Conservation (phyloP, 768 basidiomycete species). For the Lentinus tigrinus region DNA sequence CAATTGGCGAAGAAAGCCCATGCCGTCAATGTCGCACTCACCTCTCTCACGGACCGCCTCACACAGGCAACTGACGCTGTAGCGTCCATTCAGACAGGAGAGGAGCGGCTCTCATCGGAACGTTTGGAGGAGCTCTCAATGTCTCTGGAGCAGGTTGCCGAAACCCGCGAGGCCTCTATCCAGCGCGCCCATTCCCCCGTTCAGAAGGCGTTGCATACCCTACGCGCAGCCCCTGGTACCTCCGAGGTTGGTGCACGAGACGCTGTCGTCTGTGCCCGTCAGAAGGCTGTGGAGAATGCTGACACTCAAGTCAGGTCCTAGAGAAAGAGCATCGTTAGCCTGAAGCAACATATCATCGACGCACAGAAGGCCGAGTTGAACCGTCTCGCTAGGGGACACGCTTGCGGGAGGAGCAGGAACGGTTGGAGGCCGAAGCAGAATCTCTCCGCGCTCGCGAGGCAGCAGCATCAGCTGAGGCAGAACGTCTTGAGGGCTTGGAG, state of each 20-base stretch:
- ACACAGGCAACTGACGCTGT: constrained; percentile 35
- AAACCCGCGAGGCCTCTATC: constrained; percentile 37
- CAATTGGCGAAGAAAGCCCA: constrained; percentile 53
- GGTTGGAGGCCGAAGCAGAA: constrained; percentile 15
- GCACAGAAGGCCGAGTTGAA: constrained; percentile 42
- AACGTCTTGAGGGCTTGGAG: constrained; percentile 18
- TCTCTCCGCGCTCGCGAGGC: constrained; percentile 14
- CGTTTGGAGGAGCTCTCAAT: constrained; percentile 37
- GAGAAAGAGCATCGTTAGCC: constrained; percentile 35
- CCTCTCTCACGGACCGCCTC: constrained; percentile 38
- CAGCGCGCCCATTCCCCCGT: constrained; percentile 51
- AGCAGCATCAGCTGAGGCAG: constrained; percentile 12
- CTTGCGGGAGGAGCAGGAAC: constrained; percentile 23
- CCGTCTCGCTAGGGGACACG: constrained; percentile 28
- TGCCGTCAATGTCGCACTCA: constrained; percentile 45
- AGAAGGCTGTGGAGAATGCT: constrained; percentile 48
- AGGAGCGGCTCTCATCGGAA: constrained; percentile 28
- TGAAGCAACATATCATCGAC: constrained; percentile 38
- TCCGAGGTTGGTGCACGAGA: constrained; percentile 48
- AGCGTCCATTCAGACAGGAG: constrained; percentile 33
- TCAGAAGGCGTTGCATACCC: constrained; percentile 51
- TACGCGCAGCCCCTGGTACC: constrained; percentile 49
- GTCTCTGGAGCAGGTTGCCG: constrained; percentile 35
- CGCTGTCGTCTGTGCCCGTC: constrained; percentile 47
- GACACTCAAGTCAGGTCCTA: constrained; percentile 49